Evolutionary conservation across 331 rosid species (phyloP), one percentile per base, ranked within the genome.

Genomic region (Malus hybrid): DNA sequence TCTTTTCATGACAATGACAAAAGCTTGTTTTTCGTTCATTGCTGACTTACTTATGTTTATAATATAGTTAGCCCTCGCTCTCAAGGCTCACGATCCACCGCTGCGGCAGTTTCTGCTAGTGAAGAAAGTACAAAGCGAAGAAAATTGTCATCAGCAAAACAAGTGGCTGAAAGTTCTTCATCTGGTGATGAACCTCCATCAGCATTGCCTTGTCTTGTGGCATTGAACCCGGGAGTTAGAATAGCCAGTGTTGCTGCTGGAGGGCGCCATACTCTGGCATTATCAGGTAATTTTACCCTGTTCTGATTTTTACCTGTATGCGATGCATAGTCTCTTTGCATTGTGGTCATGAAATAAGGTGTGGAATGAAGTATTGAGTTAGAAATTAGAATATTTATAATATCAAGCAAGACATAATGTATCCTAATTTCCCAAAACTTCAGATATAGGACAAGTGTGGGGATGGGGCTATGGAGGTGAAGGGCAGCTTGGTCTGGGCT

Each of bases 401-500:
- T 67, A 75, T n/a, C 65, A 72, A 76, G 69, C 46, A 50, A 73
- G 70, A 65, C 59, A 50, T 68, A 66, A 80, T 74, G 80, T 36
- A 80, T 60, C 73, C 84, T 85, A 78, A 80, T 84, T 80, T 78
- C 79, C 75, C 80, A 67, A 82, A 74, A 78, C 84, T 83, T 85
- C 93, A 95, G 99, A 95, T 89, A 79, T 84, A 68, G 99, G 99
- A 74, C 97, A 39, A 39, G 46, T 39, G 46, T 39, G 46, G 46
- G 46, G 46, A 39, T 39, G 46, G 46, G 46, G 46, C 72, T 95
- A 95, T 83, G 99, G 99, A 84, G 99, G 99, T 29, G 99, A 95
- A 90, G 99, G 99, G 76, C 99, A 95, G 80, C 99, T 95, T 83
- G 99, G 99, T 78, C 82, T 95, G 82, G 97, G 99, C 79, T 90